phyloP scores from a whole-genome alignment of 495 filamentous ascomycete species.

The Ramalina peruviana region DNA sequence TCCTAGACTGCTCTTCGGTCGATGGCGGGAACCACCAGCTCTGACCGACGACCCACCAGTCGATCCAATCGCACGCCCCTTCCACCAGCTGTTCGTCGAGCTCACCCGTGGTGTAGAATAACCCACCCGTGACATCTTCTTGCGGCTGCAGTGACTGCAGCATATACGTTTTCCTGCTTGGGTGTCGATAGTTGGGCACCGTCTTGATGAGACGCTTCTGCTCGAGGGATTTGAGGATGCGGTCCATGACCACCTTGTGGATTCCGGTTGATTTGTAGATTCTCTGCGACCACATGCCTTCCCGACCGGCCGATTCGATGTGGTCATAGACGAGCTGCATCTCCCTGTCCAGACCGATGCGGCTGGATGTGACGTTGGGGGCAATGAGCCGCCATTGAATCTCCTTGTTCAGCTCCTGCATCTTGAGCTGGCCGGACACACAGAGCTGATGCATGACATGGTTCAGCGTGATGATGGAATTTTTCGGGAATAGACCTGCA shows the following conservation, averaged over 20 bases:
- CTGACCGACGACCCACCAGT: conserved; percentile 51
- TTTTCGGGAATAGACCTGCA: conserved; percentile 45
- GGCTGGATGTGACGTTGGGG: neutral
- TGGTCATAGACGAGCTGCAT: conserved; percentile 70
- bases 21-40: conserved; percentile 46
- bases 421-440: conserved; percentile 53
- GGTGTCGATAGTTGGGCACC: conserved; percentile 45
- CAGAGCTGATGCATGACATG: conserved; percentile 46
- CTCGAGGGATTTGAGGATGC: conserved; percentile 64
- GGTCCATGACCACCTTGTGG: conserved; percentile 62
- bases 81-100: conserved; percentile 80
- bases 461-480: conserved; percentile 42
- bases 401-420: conserved; percentile 37
- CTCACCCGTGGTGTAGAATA: conserved; percentile 82
- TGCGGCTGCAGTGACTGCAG: conserved; percentile 54
- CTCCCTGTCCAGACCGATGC: conserved; percentile 27
- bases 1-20: neutral
- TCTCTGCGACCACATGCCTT: conserved; percentile 78
- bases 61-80: conserved; percentile 49
- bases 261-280: conserved; percentile 63
- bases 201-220: conserved; percentile 76
- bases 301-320: conserved; percentile 65
- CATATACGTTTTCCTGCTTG: conserved; percentile 53
- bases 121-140: conserved; percentile 80
- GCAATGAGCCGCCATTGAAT: conserved; percentile 51